Conservation (phyloP, 768 basidiomycete genomes). For the Strobilomyces confusus region DNA sequence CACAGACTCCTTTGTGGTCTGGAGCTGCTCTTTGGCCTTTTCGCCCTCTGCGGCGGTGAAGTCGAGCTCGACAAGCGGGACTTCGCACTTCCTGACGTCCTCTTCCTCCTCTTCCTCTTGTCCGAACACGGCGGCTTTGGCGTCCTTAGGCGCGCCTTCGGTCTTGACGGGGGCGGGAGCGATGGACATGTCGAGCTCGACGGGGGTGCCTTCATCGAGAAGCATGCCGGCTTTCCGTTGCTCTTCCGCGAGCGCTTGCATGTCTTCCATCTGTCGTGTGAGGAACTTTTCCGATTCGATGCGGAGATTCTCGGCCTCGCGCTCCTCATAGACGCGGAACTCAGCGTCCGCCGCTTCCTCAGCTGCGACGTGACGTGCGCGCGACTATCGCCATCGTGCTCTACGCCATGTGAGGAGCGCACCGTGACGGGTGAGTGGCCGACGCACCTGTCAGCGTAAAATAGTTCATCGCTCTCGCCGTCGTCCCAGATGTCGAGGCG, state of each 20-base stretch:
- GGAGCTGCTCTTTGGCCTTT: slow-evolving; percentile 73
- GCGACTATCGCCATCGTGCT: slow-evolving; percentile 82
- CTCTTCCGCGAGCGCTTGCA: slow-evolving; percentile 87
- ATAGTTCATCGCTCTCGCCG: slow-evolving; percentile 88
- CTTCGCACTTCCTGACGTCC: slow-evolving; percentile 72
- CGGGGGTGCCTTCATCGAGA: slow-evolving; percentile 34
- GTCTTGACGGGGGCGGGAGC: too few species aligned
- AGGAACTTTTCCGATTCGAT: slow-evolving; percentile 92
- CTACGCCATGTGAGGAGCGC: slow-evolving; percentile 40
- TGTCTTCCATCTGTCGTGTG: slow-evolving; percentile 91
- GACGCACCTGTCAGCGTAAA: slow-evolving; percentile 84
- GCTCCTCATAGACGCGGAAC: slow-evolving; percentile 77
- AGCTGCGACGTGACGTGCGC: slow-evolving; percentile 62
- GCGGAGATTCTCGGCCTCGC: slow-evolving; percentile 82
- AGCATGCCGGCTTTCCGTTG: slow-evolving; percentile 88
- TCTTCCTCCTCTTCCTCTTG: slow-evolving; percentile 88
- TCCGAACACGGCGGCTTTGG: too few species aligned
- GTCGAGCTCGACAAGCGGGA: slow-evolving; percentile 83
- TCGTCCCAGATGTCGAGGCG: slow-evolving; percentile 88
- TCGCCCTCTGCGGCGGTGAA: slow-evolving; percentile 81
- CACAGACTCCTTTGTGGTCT: slow-evolving; percentile 73
- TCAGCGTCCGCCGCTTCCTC: slow-evolving; percentile 85
- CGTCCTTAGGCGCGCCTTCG: too few species aligned
- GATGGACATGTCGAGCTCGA: too few species aligned
- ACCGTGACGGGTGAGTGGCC: not conserved